Evolutionary conservation across 371 early-diverging fungal genomes (phyloP).

Genomic region (Mucor piriformis): DNA sequence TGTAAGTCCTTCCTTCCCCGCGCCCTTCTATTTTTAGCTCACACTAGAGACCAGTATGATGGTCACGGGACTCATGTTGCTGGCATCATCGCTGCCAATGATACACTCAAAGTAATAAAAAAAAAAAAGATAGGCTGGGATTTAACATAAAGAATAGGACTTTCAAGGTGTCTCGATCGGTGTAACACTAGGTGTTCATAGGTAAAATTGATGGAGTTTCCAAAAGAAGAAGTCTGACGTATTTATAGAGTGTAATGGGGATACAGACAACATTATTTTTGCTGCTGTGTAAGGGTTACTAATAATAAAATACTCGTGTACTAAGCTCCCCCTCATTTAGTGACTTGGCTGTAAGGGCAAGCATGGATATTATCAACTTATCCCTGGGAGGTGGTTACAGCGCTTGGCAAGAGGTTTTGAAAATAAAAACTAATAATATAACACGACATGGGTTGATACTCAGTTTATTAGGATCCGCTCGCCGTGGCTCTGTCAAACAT

Average conservation of each 20-base stretch:
- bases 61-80: slow-evolving; percentile 63
- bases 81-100: slow-evolving; percentile 60
- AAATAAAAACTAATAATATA: too few species aligned
- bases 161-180: slow-evolving; percentile 38
- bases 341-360: slow-evolving; percentile 4
- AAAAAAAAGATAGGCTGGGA: neutral
- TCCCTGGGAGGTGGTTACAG: slow-evolving; percentile 44
- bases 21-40: neutral
- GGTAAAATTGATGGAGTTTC: slow-evolving; percentile 6
- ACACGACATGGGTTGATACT: neutral
- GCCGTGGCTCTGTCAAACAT: slow-evolving; percentile 12
- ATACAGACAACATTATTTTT: slow-evolving; percentile 34
- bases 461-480: slow-evolving; percentile 3
- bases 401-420: slow-evolving; percentile 58
- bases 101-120: slow-evolving; percentile 17
- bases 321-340: neutral
- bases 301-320: neutral
- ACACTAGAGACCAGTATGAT: slow-evolving; percentile 18
- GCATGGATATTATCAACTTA: slow-evolving; percentile 37
- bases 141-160: slow-evolving; percentile 39
- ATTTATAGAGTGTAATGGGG: slow-evolving; percentile 28
- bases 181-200: slow-evolving; percentile 28
- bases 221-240: neutral
- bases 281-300: slow-evolving; percentile 28
- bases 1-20: slow-evolving; percentile 24